These are phyloP conservation scores for Cladobotryum protrusum DNA, from an alignment of 2,329 filamentous ascomycete species.

Conservation along the genomic window DNA sequence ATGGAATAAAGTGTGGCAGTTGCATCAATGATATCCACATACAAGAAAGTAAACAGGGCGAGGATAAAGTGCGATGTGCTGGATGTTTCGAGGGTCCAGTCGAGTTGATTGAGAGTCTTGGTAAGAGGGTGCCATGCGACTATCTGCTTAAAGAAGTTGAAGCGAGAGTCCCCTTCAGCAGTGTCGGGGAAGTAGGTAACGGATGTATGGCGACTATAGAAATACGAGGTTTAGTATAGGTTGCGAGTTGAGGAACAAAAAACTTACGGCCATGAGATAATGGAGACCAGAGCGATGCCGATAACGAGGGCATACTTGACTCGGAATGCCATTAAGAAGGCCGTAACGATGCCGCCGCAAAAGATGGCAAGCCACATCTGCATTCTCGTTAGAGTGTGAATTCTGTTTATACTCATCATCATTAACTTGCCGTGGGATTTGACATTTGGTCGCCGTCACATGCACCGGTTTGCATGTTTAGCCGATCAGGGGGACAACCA, in stretches of 20 bases:
- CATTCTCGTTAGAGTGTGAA: conserved; percentile 5
- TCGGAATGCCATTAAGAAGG: conserved; percentile 72
- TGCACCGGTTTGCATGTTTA: conserved; percentile 40
- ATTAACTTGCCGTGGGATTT: conserved; percentile 56
- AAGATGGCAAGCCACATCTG: conserved; percentile 82
- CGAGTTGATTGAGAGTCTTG: conserved; percentile 54
- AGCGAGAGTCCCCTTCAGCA: conserved; percentile 55
- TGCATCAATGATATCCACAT: conserved; percentile 73
- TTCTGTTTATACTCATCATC: neutral
- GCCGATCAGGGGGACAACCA: conserved; percentile 58
- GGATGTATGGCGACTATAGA: conserved; percentile 51
- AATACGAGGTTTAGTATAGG: conserved; percentile 12
- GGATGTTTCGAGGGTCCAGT: conserved; percentile 55
- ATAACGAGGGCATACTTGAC: conserved; percentile 70
- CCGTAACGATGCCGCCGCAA: conserved; percentile 70
- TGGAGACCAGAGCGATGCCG: conserved; percentile 64
- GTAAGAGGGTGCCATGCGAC: conserved; percentile 66
- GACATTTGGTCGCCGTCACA: conserved; percentile 63
- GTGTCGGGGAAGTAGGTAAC: conserved; percentile 70
- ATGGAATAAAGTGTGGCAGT: conserved; percentile 77
- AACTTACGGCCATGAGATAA: conserved; percentile 67
- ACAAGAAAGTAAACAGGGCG: conserved; percentile 70
- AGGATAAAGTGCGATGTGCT: conserved; percentile 59
- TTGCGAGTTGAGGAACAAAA: neutral
- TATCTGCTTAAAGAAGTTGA: conserved; percentile 67